These are phyloP conservation scores for Passalora sequoiae DNA, from an alignment of 2,329 filamentous ascomycete genomes.

Conservation along the genomic window DNA sequence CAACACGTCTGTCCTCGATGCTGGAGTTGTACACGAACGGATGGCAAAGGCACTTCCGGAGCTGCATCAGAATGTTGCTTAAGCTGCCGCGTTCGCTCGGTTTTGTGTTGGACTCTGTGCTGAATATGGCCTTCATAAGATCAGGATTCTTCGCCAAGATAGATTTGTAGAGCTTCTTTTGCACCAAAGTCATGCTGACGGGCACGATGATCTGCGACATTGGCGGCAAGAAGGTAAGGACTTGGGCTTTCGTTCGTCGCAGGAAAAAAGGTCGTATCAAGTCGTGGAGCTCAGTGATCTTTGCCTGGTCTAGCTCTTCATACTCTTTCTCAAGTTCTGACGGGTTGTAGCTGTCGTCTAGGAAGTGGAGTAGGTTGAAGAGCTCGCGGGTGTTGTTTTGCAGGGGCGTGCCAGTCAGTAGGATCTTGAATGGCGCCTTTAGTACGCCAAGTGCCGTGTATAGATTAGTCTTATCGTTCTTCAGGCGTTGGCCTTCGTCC, in stretches of 20 bases:
- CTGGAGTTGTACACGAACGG: slow-evolving; percentile 89
- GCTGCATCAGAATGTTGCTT: slow-evolving; percentile 92
- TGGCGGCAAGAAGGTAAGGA: slow-evolving; percentile 83
- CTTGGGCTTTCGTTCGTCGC: slow-evolving; percentile 80
- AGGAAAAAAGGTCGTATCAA: slow-evolving; percentile 70
- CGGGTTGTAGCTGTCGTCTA: slow-evolving; percentile 69
- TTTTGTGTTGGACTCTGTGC: slow-evolving; percentile 55
- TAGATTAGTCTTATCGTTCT: slow-evolving; percentile 81
- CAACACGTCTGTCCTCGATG: slow-evolving; percentile 74
- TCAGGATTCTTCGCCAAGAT: slow-evolving; percentile 88
- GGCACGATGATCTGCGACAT: slow-evolving; percentile 94
- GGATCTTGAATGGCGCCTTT: slow-evolving; percentile 73
- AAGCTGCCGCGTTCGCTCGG: slow-evolving; percentile 70
- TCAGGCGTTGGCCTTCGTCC: slow-evolving; percentile 91
- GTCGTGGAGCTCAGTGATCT: slow-evolving; percentile 72
- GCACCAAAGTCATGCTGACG: slow-evolving; percentile 88
- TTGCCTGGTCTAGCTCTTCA: slow-evolving; percentile 72
- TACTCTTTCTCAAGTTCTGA: slow-evolving; percentile 70
- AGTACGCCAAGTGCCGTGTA: slow-evolving; percentile 70
- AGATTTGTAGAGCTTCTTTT: slow-evolving; percentile 90
- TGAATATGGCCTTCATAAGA: slow-evolving; percentile 81
- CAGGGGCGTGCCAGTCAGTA: slow-evolving; percentile 83
- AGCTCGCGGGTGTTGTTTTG: slow-evolving; percentile 94
- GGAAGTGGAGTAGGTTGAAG: slow-evolving; percentile 94
- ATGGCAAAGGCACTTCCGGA: slow-evolving; percentile 91